These are phyloP conservation scores for Wallacemonas sp. DNA, from an alignment of 208 protist genomes.

Conservation along the genomic window DNA sequence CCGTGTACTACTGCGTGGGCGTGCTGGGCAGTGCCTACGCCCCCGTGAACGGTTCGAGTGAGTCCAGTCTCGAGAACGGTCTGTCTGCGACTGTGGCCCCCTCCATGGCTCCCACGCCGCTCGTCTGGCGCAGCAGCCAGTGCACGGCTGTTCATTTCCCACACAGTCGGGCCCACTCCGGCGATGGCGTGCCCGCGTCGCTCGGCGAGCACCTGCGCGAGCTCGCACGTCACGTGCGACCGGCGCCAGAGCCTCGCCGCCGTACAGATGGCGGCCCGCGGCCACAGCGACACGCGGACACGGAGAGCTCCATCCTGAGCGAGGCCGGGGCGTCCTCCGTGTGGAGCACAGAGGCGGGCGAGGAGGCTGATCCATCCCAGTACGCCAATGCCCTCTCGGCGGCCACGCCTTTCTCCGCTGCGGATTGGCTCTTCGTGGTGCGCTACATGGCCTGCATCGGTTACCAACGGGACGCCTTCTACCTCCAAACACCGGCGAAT, in stretches of 20 bases:
- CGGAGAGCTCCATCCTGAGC: background rate
- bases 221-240: conserved; percentile 5
- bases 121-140: background rate
- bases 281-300: background rate
- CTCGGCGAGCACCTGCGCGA: conserved; percentile 3
- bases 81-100: background rate
- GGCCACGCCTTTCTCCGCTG: conserved; percentile 25
- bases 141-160: conserved; percentile 1
- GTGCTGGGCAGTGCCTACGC: conserved; percentile 27
- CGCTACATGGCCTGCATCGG: conserved; percentile 58
- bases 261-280: background rate
- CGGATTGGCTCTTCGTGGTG: conserved; percentile 56
- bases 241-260: background rate
- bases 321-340: background rate
- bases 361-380: conserved; percentile 6
- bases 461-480: conserved; percentile 67
- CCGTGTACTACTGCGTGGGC: conserved; percentile 59
- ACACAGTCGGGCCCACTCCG: background rate
- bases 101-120: background rate
- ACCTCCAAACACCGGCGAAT: conserved; percentile 53
- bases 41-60: background rate
- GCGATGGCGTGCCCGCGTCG: background rate
- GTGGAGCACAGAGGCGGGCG: conserved; percentile 4
- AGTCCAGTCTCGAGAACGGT: conserved; percentile 4
- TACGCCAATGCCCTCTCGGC: conserved; percentile 8